Evolutionary conservation across 768 basidiomycete species (phyloP).

Genomic region (Hericium alpestre): DNA sequence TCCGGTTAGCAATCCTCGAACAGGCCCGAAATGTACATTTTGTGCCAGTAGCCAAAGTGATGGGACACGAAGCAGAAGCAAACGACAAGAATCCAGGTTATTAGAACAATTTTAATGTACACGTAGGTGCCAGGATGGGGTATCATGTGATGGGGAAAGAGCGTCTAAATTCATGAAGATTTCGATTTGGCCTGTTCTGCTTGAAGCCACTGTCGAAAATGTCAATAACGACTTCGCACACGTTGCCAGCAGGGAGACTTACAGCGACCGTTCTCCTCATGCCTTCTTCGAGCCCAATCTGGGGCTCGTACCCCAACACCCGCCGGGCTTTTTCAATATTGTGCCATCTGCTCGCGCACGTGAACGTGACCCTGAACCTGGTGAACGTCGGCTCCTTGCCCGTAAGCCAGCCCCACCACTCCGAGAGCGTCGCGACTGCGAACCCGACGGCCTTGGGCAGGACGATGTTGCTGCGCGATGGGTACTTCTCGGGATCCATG

Average conservation of each 20-base stretch:
- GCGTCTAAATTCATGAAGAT: not conserved
- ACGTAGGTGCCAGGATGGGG: too few relatives aligned
- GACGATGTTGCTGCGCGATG: constrained; percentile 40
- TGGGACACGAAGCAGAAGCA: too few relatives aligned
- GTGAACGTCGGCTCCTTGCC: constrained; percentile 84
- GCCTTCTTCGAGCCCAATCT: constrained; percentile 83
- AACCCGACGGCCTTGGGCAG: constrained; percentile 61
- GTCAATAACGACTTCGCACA: not conserved
- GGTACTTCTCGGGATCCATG: constrained; percentile 30
- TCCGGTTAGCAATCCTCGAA: too few relatives aligned
- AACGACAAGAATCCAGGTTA: too few relatives aligned
- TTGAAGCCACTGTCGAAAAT: constrained; percentile 11
- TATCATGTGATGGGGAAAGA: too few relatives aligned
- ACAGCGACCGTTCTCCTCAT: constrained; percentile 70
- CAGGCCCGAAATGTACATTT: too few relatives aligned
- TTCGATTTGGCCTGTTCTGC: constrained; percentile 10
- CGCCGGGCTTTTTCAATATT: constrained; percentile 91
- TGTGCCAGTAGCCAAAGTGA: too few relatives aligned
- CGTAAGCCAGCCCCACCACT: constrained; percentile 60
- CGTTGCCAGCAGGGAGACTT: constrained; percentile 17
- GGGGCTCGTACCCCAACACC: constrained; percentile 87
- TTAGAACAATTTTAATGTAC: too few relatives aligned
- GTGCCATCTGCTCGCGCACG: constrained; percentile 73
- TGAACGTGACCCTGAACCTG: constrained; percentile 70
- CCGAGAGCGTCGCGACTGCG: constrained; percentile 57